phyloP scores from a whole-genome alignment of 1,284 basidiomycete species.

The Schizophyllum commune region DNA sequence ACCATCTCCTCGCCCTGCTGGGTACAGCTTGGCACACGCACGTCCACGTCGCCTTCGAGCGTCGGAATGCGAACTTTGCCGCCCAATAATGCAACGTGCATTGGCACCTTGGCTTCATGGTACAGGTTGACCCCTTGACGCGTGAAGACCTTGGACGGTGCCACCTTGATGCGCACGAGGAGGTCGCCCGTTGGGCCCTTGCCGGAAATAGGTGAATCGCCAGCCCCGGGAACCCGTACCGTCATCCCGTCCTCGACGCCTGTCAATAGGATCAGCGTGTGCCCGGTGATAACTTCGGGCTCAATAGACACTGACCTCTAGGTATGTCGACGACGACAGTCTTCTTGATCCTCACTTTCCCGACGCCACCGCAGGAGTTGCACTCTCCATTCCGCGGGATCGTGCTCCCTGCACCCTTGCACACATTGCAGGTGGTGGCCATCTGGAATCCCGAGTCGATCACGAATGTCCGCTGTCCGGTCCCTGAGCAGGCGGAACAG shows the following conservation, averaged over 20 bases:
- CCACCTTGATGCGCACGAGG: slow-evolving; percentile 82
- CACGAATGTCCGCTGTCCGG: slow-evolving; percentile 86
- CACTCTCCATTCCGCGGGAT: slow-evolving; percentile 81
- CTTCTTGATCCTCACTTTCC: slow-evolving; percentile 79
- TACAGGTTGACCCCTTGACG: slow-evolving; percentile 92
- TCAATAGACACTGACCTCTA: slow-evolving; percentile 47
- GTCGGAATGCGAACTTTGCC: slow-evolving; percentile 92
- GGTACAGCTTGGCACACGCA: slow-evolving; percentile 88
- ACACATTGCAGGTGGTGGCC: slow-evolving; percentile 86
- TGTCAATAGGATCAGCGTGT: slow-evolving; percentile 19
- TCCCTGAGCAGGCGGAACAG: slow-evolving; percentile 80
- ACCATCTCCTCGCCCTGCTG: slow-evolving; percentile 98
- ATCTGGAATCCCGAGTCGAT: slow-evolving; percentile 96
- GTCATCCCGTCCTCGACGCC: slow-evolving; percentile 98
- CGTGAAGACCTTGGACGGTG: slow-evolving; percentile 78
- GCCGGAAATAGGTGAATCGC: slow-evolving; percentile 80
- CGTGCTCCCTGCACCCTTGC: slow-evolving; percentile 77
- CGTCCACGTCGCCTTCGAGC: slow-evolving; percentile 92
- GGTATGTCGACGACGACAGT: slow-evolving; percentile 83
- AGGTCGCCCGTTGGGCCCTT: slow-evolving; percentile 81
- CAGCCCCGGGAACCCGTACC: slow-evolving; percentile 76
- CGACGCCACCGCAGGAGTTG: slow-evolving; percentile 77
- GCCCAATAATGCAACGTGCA: slow-evolving; percentile 89
- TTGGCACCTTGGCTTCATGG: slow-evolving; percentile 86
- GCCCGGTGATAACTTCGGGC: background rate